phyloP scores from a whole-genome alignment of 2,329 filamentous ascomycete species.

The Stagonosporopsis chrysanthemi region DNA sequence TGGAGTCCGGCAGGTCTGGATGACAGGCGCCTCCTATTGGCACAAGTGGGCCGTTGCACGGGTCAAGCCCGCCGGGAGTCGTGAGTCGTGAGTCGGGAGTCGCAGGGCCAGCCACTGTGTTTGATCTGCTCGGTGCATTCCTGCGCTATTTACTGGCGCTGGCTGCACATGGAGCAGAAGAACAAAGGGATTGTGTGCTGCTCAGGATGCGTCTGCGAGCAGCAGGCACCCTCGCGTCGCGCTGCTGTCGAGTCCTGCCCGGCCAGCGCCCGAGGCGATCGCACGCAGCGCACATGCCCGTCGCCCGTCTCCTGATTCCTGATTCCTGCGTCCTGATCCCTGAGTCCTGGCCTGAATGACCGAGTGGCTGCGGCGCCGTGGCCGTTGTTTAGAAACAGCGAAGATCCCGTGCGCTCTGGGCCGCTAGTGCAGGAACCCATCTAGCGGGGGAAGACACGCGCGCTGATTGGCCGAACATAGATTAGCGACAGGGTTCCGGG shows the following conservation, averaged over 20 bases:
- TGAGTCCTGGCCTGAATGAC: constrained; percentile 18
- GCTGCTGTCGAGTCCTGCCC: constrained; percentile 7
- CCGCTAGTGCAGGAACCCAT: constrained; percentile 36
- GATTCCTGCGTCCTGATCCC: too few relatives aligned
- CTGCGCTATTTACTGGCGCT: constrained; percentile 21
- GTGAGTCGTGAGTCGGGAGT: constrained; percentile 16
- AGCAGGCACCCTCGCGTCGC: background rate
- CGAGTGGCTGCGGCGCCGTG: constrained; percentile 22
- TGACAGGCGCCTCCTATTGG: constrained; percentile 34
- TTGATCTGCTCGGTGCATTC: constrained; percentile 28
- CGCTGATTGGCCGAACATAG: constrained; percentile 32
- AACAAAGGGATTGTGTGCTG: constrained; percentile 3
- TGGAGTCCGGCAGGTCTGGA: constrained; percentile 30
- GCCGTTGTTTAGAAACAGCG: constrained; percentile 33
- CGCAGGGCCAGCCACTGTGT: constrained; percentile 35
- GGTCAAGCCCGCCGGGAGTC: constrained; percentile 30
- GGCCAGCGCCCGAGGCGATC: constrained; percentile 8
- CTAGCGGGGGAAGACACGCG: background rate
- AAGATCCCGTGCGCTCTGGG: constrained; percentile 12
- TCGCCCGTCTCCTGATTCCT: constrained; percentile 17
- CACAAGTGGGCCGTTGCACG: constrained; percentile 31
- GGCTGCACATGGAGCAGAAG: background rate
- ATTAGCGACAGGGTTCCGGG: constrained; percentile 28
- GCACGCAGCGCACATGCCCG: constrained; percentile 13
- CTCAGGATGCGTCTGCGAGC: background rate